Conservation (phyloP, 129 eudicot genomes). For the Glebionis coronaria region DNA sequence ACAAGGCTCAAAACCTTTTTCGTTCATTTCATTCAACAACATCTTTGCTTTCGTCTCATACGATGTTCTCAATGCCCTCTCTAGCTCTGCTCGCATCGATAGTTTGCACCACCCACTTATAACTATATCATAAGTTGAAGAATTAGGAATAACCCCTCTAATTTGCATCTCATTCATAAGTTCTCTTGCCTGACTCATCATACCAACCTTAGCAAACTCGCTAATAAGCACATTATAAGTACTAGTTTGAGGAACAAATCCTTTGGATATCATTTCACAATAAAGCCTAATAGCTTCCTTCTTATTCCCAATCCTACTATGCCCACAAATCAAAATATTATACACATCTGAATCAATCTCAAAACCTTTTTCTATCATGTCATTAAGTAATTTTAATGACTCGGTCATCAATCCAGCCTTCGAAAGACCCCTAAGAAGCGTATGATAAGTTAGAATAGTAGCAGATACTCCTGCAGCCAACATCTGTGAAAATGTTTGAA, state of each 20-base stretch:
- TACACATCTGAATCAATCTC: constrained; percentile 54
- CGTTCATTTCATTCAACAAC: constrained; percentile 72
- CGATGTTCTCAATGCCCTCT: constrained; percentile 40
- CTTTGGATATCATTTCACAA: constrained; percentile 93
- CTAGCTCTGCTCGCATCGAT: constrained; percentile 49
- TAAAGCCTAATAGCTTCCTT: constrained; percentile 81
- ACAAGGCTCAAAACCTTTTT: constrained; percentile 68
- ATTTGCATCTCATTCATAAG: constrained; percentile 91
- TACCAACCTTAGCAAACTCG: constrained; percentile 78
- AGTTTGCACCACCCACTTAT: constrained; percentile 76
- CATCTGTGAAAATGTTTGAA: constrained; percentile 56
- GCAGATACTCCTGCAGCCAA: constrained; percentile 66
- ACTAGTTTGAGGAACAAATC: constrained; percentile 67
- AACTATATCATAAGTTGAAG: constrained; percentile 86
- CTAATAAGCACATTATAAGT: constrained; percentile 73
- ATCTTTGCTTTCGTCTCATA: constrained; percentile 56
- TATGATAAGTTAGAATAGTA: constrained; percentile 64
- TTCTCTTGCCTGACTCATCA: constrained; percentile 86
- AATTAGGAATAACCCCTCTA: constrained; percentile 62
- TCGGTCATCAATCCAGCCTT: constrained; percentile 55
- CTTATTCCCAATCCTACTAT: constrained; percentile 66
- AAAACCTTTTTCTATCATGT: constrained; percentile 63
- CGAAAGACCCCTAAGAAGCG: constrained; percentile 56
- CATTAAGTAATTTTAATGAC: constrained; percentile 40
- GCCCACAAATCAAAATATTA: constrained; percentile 63